Percentiles rank a stretch among this genome's conserved stretches.
Evolutionary conservation across 2,329 filamentous ascomycete genomes (phyloP).

Genomic region (Colletotrichum orchidophilum): DNA sequence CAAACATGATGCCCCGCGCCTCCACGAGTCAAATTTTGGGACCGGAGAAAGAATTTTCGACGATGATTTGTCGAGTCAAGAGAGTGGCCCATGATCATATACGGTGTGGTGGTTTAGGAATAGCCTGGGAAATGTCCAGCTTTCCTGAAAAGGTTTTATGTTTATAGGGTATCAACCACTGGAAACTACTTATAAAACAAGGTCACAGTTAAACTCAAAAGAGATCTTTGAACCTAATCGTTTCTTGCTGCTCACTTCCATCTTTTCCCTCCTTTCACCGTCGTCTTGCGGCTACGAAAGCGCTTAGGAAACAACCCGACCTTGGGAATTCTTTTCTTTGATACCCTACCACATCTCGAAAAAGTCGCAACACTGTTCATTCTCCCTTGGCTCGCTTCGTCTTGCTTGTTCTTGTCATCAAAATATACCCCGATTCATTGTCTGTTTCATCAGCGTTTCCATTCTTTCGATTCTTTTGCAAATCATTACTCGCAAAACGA

Average conservation of each 20-base stretch:
- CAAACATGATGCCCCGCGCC: background rate
- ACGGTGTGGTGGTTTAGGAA: background rate
- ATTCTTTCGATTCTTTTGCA: background rate
- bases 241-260: too few relatives aligned
- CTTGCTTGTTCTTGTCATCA: background rate
- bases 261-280: background rate
- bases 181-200: too few relatives aligned
- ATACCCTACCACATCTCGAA: background rate
- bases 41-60: background rate
- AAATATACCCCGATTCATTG: background rate
- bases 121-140: background rate
- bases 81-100: background rate
- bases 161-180: background rate
- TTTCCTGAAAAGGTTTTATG: too few relatives aligned
- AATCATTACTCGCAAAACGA: background rate
- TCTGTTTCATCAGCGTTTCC: background rate
- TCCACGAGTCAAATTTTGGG: background rate
- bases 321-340: background rate
- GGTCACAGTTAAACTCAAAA: too few relatives aligned
- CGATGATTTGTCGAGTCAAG: background rate
- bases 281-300: background rate
- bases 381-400: background rate
- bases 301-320: background rate
- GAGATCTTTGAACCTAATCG: too few relatives aligned
- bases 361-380: background rate